phyloP scores from a whole-genome alignment of 2,329 filamentous ascomycete species.

The Claviceps pazoutovae region DNA sequence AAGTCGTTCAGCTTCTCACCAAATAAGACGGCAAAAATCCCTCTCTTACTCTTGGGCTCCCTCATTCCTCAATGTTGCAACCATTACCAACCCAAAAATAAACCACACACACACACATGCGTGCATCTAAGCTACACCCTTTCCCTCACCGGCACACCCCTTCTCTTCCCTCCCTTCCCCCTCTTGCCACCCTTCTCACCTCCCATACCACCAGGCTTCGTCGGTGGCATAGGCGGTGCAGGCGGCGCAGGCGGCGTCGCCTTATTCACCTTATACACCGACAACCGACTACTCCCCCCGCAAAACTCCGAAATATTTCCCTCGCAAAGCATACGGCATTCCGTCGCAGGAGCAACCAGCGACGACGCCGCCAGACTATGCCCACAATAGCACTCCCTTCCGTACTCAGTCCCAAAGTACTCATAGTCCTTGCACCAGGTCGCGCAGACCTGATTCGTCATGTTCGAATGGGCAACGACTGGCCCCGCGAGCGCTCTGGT shows the following conservation, averaged over 20 bases:
- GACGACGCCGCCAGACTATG: slow-evolving; percentile 15
- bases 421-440: slow-evolving; percentile 17
- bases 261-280: slow-evolving; percentile 18
- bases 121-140: no score
- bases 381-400: slow-evolving; percentile 25
- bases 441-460: slow-evolving; percentile 21
- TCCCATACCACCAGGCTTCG: background rate
- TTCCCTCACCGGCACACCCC: no score
- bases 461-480: slow-evolving; percentile 12
- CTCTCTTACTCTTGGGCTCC: no score
- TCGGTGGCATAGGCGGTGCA: background rate
- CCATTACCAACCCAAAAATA: no score
- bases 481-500: slow-evolving; percentile 19
- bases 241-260: background rate
- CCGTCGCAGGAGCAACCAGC: slow-evolving; percentile 14
- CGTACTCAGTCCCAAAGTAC: slow-evolving; percentile 25
- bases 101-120: no score
- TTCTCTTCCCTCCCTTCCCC: background rate
- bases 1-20: no score
- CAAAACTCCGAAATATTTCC: slow-evolving; percentile 25
- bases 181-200: background rate
- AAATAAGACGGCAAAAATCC: no score
- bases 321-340: slow-evolving; percentile 28
- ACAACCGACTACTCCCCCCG: slow-evolving; percentile 25
- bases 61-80: no score